A percentile compares a stretch with the other conserved stretches of the same genome.
phyloP scores from a whole-genome alignment of 768 basidiomycete species.

The Clitopilus passeckerianus region DNA sequence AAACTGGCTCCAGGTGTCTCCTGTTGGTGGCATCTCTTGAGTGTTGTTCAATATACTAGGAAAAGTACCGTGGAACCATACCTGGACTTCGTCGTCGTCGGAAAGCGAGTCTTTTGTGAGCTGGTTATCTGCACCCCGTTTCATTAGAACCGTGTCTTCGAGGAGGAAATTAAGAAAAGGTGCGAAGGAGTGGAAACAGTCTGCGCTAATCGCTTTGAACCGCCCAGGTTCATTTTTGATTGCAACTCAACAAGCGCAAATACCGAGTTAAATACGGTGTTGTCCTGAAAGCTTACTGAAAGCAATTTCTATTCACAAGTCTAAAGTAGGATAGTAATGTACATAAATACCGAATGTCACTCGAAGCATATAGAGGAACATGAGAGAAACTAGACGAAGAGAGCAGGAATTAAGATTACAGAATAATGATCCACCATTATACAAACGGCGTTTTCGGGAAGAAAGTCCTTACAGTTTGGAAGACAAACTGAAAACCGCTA shows the following conservation, averaged over 20 bases:
- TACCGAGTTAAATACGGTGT: background rate
- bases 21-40: constrained; percentile 17
- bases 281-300: background rate
- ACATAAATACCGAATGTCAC: background rate
- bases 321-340: background rate
- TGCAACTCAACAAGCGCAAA: background rate
- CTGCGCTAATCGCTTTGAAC: background rate
- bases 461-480: constrained; percentile 42
- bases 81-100: constrained; percentile 29
- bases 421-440: constrained; percentile 20
- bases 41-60: background rate
- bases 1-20: constrained; percentile 40
- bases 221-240: background rate
- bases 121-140: constrained; percentile 72
- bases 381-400: background rate
- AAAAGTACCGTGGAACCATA: background rate
- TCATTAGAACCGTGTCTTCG: constrained; percentile 36
- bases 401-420: constrained; percentile 5
- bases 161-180: background rate
- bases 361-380: background rate
- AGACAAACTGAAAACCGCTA: constrained; percentile 45
- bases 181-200: background rate
- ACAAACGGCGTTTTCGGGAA: constrained; percentile 40
- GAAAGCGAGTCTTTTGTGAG: constrained; percentile 51
- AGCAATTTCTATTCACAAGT: background rate